Conservation (phyloP, 2,329 filamentous ascomycete genomes). For the Colletotrichum nymphaeae region DNA sequence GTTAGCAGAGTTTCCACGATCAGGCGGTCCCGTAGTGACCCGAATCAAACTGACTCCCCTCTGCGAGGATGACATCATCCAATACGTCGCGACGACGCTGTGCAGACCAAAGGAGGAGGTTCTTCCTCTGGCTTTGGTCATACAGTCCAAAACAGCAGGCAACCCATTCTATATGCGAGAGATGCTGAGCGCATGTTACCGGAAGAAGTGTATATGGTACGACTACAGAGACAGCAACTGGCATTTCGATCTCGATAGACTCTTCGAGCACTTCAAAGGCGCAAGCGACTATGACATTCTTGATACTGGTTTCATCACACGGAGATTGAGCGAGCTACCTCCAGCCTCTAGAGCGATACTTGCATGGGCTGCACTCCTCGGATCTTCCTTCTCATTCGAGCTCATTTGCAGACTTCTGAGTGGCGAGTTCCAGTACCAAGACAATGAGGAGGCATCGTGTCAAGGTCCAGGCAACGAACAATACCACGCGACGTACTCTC, state of each 20-base stretch:
- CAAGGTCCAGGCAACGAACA: constrained; percentile 41
- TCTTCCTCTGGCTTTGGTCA: constrained; percentile 81
- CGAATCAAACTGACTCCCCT: constrained; percentile 80
- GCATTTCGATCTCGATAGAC: constrained; percentile 85
- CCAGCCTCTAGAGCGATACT: constrained; percentile 80
- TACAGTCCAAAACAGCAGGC: constrained; percentile 88
- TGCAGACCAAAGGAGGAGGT: constrained; percentile 79
- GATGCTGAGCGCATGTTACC: constrained; percentile 88
- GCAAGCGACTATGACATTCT: constrained; percentile 83
- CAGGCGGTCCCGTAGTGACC: constrained; percentile 69
- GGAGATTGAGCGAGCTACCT: constrained; percentile 81
- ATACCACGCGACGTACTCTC: constrained; percentile 62
- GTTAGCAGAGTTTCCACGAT: constrained; percentile 53
- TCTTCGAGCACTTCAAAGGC: constrained; percentile 87
- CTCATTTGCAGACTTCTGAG: constrained; percentile 81
- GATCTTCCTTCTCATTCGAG: constrained; percentile 85
- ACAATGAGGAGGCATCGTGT: constrained; percentile 51
- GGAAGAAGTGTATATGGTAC: constrained; percentile 90
- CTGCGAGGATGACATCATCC: constrained; percentile 80
- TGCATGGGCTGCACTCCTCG: constrained; percentile 87
- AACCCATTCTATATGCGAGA: constrained; percentile 94
- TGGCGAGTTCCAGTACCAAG: constrained; percentile 76
- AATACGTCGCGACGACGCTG: constrained; percentile 86
- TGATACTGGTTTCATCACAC: constrained; percentile 84
- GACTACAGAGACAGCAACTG: constrained; percentile 86